Percentiles rank a stretch among this genome's conserved stretches.
Evolutionary conservation across 345 rosid genomes (phyloP).

Genomic region (Lumnitzera littorea): DNA sequence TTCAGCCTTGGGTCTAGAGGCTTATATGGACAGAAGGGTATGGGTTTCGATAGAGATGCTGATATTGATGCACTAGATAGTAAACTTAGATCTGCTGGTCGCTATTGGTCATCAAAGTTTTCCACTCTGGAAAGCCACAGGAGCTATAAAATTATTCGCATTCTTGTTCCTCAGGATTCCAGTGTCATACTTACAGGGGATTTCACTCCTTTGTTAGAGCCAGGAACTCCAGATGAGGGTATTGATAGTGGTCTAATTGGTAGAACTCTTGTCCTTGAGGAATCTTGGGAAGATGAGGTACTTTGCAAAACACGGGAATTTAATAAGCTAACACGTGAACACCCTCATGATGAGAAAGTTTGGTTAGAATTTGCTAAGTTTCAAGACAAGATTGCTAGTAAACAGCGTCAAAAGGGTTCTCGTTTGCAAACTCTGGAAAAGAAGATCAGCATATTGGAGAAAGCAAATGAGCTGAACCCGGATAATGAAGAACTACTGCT

Average conservation of each 20-base stretch:
- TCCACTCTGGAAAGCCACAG: constrained; percentile 61
- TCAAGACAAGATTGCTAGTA: constrained; percentile 74
- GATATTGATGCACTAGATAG: constrained; percentile 64
- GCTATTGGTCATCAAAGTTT: constrained; percentile 83
- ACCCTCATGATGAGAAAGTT: constrained; percentile 60
- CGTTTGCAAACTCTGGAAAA: constrained; percentile 84
- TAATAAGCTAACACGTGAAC: constrained; percentile 70
- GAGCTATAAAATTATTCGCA: constrained; percentile 48
- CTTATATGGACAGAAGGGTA: constrained; percentile 26
- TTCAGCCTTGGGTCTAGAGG: constrained; percentile 26
- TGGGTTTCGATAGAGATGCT: constrained; percentile 46
- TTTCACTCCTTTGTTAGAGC: constrained; percentile 60
- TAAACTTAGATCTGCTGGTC: constrained; percentile 56
- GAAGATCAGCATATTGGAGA: constrained; percentile 90
- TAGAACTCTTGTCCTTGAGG: constrained; percentile 36
- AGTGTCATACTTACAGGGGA: constrained; percentile 21
- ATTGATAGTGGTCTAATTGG: constrained; percentile 20
- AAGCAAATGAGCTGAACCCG: constrained; percentile 82
- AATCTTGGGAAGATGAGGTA: constrained; percentile 95
- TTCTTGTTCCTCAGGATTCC: constrained; percentile 31
- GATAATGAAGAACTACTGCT: constrained; percentile 75
- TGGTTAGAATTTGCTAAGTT: constrained; percentile 88
- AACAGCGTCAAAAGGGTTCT: constrained; percentile 76
- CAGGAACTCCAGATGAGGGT: constrained; percentile 20
- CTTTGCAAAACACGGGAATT: constrained; percentile 71